Evolutionary conservation across 345 rosid genomes (phyloP).

Genomic region (Abelmoschus esculentus): DNA sequence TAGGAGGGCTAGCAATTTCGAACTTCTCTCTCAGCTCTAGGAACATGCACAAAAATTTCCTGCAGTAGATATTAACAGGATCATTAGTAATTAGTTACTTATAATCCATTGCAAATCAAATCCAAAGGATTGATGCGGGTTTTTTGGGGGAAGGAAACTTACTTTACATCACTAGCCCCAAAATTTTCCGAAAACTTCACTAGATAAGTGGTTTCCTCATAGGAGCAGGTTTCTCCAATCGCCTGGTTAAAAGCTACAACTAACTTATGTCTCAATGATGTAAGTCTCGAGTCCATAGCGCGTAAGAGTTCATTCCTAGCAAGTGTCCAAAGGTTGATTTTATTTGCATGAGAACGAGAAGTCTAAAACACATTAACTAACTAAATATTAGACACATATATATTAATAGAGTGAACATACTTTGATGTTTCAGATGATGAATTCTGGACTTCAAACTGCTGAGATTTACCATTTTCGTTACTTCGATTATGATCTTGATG

Average conservation of each 20-base stretch:
- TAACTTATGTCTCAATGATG: not conserved
- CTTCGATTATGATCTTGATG: conserved; percentile 14
- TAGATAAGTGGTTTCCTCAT: not conserved
- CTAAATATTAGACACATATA: not conserved
- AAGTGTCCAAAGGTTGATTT: not conserved
- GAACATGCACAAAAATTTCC: conserved; percentile 26
- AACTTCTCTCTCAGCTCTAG: conserved; percentile 22
- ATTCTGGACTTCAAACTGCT: conserved; percentile 27
- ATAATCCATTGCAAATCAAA: not conserved
- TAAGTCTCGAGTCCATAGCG: not conserved
- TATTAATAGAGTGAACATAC: conserved; percentile 25
- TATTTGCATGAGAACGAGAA: conserved; percentile 5
- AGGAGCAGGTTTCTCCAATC: conserved; percentile 26
- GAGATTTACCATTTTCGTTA: conserved; percentile 18
- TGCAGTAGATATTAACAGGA: conserved; percentile 17
- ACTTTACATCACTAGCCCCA: not conserved
- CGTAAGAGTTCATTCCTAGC: conserved; percentile 46
- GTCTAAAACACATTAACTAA: not conserved
- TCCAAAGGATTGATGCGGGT: not conserved
- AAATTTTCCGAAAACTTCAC: not conserved
- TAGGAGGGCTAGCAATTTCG: conserved; percentile 9
- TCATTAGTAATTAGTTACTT: not conserved
- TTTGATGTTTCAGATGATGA: conserved; percentile 42
- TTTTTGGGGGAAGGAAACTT: not conserved
- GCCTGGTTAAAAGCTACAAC: conserved; percentile 1